These are phyloP conservation scores for Harrya chromipes DNA, from an alignment of 768 basidiomycete species.

Conservation along the genomic window DNA sequence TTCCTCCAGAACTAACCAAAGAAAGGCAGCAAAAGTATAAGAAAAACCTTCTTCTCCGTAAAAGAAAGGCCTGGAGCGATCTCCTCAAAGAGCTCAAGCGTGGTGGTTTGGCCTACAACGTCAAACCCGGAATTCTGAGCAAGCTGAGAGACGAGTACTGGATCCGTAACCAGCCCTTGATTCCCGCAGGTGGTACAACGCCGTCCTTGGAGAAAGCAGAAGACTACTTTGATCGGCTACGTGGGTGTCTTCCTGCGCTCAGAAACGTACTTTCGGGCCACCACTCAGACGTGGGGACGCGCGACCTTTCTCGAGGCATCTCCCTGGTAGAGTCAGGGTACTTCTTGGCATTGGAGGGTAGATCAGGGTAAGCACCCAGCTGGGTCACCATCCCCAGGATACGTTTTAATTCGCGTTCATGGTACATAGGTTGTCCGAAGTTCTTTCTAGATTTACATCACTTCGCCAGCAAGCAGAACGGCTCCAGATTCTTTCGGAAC, in stretches of 20 bases:
- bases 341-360: slow-evolving; percentile 56
- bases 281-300: slow-evolving; percentile 80
- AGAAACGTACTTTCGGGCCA: slow-evolving; percentile 62
- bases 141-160: slow-evolving; percentile 54
- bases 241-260: slow-evolving; percentile 62
- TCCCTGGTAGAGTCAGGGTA: slow-evolving; percentile 79
- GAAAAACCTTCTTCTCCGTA: slow-evolving; percentile 75
- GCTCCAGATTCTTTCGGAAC: slow-evolving; percentile 20
- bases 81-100: slow-evolving; percentile 84
- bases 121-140: slow-evolving; percentile 66
- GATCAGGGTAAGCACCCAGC: slow-evolving; percentile 56
- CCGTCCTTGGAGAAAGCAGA: slow-evolving; percentile 46
- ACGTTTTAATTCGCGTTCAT: neutral
- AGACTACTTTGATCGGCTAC: slow-evolving; percentile 61
- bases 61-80: slow-evolving; percentile 89
- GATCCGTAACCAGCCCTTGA: slow-evolving; percentile 61
- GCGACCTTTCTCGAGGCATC: slow-evolving; percentile 78
- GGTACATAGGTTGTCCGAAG: slow-evolving; percentile 15
- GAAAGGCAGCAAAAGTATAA: slow-evolving; percentile 58
- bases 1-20: slow-evolving; percentile 40
- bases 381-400: neutral
- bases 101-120: slow-evolving; percentile 66
- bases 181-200: slow-evolving; percentile 24
- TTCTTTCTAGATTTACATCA: slow-evolving; percentile 13
- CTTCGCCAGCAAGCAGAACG: slow-evolving; percentile 17